Evolutionary conservation across 306 rosid species (phyloP).

Genomic region (Biancaea sappan): DNA sequence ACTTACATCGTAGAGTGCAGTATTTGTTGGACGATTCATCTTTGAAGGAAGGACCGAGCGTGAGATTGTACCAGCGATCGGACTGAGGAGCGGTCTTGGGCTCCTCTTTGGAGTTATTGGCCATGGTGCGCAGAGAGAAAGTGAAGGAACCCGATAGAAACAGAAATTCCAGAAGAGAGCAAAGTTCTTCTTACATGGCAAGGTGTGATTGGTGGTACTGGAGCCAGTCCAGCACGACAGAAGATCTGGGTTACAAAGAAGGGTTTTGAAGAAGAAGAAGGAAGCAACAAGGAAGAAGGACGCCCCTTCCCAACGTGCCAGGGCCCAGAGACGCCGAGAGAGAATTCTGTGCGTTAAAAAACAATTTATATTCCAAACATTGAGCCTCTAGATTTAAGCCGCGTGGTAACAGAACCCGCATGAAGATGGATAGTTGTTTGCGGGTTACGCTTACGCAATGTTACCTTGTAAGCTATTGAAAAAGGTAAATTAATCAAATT

Average conservation of each 20-base stretch:
- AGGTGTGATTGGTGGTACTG: constrained; percentile 5
- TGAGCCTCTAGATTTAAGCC: background rate
- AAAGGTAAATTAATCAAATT: too few relatives aligned
- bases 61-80: constrained; percentile 83
- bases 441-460: too few relatives aligned
- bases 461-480: too few relatives aligned
- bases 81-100: constrained; percentile 80
- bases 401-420: background rate
- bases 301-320: background rate
- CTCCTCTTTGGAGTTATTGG: constrained; percentile 79
- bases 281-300: background rate
- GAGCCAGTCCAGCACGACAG: background rate
- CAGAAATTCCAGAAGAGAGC: background rate
- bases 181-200: constrained; percentile 26
- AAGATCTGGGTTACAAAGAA: background rate
- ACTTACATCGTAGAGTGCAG: constrained; percentile 93
- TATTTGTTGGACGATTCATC: constrained; percentile 74
- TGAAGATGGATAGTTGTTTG: background rate
- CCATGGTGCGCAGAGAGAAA: constrained; percentile 42
- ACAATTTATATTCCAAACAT: background rate
- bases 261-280: background rate
- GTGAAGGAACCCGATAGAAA: constrained; percentile 23
- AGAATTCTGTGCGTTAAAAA: background rate
- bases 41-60: constrained; percentile 84
- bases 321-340: background rate